These are phyloP conservation scores for Wallacemonas sp. DNA, from an alignment of 208 protist genomes.

Conservation along the genomic window DNA sequence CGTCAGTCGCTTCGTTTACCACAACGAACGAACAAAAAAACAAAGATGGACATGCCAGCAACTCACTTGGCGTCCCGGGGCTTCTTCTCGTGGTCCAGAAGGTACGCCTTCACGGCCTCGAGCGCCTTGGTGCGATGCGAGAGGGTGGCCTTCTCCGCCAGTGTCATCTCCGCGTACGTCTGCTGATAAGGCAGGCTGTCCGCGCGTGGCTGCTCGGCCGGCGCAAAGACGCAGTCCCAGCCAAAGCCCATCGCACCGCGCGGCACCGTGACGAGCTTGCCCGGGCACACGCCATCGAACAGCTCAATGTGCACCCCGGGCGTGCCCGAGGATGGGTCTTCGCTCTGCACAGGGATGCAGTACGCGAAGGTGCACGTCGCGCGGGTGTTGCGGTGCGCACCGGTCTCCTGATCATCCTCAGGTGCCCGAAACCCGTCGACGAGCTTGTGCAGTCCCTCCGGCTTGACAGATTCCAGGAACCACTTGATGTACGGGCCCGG, in stretches of 20 bases:
- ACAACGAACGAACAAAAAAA: too few relatives aligned
- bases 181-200: constrained; percentile 19
- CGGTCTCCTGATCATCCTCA: background rate
- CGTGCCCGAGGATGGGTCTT: constrained; percentile 13
- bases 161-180: constrained; percentile 91
- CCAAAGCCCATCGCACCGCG: constrained; percentile 83
- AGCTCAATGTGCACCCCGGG: constrained; percentile 32
- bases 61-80: background rate
- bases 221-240: constrained; percentile 97
- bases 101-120: constrained; percentile 39
- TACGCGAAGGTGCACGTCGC: constrained; percentile 78
- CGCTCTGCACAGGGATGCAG: constrained; percentile 26
- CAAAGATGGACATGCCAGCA: too few relatives aligned
- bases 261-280: constrained; percentile 62
- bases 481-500: constrained; percentile 99
- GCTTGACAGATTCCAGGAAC: constrained; percentile 95
- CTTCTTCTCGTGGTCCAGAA: constrained; percentile 17
- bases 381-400: constrained; percentile 58
- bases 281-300: constrained; percentile 73
- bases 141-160: constrained; percentile 93
- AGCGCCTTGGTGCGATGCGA: constrained; percentile 93
- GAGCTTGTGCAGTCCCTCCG: constrained; percentile 92
- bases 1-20: background rate
- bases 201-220: constrained; percentile 39
- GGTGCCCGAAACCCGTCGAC: constrained; percentile 75